Evolutionary conservation across 352 stramenopile species (phyloP), one percentile per base, ranked within the genome.

Genomic region (Phytophthora pistaciae): DNA sequence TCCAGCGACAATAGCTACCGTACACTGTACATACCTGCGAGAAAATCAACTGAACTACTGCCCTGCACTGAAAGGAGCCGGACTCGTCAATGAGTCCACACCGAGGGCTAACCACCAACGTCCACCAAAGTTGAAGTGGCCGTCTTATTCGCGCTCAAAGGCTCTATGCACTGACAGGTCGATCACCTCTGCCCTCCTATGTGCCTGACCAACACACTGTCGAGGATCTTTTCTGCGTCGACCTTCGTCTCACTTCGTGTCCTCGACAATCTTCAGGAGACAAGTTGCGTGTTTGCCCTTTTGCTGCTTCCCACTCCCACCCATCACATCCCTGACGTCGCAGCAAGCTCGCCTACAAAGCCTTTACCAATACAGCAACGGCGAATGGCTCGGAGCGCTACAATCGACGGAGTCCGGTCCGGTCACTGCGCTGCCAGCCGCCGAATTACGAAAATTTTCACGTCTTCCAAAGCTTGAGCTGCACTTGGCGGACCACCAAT

Each of bases 361-460:
- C 70, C 65, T 77, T 74, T 77, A 75, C 68, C 49, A 67, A 8
- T 49, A 48, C 50, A 62, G 44, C 31, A 25, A 29, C 27, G 36
- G 21, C 25, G 49, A 66, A 54, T 56, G 25, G 16, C n/a, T 58
- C 18, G 63, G 21, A 69, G 53, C 63, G 10, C 21, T 40, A 27
- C 25, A 27, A 27, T 27, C 66, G 65, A 59, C 18, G 16, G 46
- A 75, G 63, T 54, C 40, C 53, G 36, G 63, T 54, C 40, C 53
- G 36, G 46, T 77, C 60, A 79, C 25, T 70, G 59, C 55, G 49
- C 49, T 54, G 54, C 54, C 64, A 68, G 60, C 57, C 75, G 64
- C 64, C 63, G 60, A 66, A 91, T 88, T 31, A 67, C 73, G 65
- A 93, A 91, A 79, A 91, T 88, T 74, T 91, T 91, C 38, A 91